Conservation (phyloP, 371 early-diverging fungal species). For the Apophysomyces variabilis region DNA sequence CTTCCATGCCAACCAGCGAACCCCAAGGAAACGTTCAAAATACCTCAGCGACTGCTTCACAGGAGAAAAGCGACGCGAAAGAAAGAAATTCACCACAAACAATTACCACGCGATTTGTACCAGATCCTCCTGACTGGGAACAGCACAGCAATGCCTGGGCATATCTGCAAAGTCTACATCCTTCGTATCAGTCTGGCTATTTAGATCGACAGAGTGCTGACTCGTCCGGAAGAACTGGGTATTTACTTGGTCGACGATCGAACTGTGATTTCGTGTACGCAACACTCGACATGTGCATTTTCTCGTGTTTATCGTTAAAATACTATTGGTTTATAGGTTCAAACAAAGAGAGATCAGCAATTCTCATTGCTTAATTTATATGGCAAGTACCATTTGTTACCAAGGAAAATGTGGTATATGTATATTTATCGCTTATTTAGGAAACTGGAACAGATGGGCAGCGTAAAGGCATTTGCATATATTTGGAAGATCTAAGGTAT, state of each 20-base stretch:
- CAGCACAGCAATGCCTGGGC: slow-evolving; percentile 52
- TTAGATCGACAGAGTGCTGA: slow-evolving; percentile 29
- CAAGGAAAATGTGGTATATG: slow-evolving; percentile 11
- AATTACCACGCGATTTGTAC: slow-evolving; percentile 7
- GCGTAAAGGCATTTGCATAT: slow-evolving; percentile 41
- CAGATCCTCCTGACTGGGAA: slow-evolving; percentile 33
- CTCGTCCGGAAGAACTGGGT: slow-evolving; percentile 54
- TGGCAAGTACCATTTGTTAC: slow-evolving; percentile 35
- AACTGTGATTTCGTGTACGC: slow-evolving; percentile 69
- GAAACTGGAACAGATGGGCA: slow-evolving; percentile 39
- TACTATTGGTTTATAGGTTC: slow-evolving; percentile 24
- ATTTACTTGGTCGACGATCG: slow-evolving; percentile 65
- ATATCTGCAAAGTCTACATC: slow-evolving; percentile 52
- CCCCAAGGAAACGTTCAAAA: background rate
- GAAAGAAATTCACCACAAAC: background rate
- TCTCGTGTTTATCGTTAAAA: slow-evolving; percentile 9
- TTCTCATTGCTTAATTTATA: slow-evolving; percentile 76
- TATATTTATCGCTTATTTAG: slow-evolving; percentile 31
- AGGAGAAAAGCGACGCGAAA: background rate
- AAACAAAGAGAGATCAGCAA: slow-evolving; percentile 64
- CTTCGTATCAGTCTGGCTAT: slow-evolving; percentile 35
- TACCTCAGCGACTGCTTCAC: background rate
- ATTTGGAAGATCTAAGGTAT: slow-evolving; percentile 51
- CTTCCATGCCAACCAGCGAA: slow-evolving; percentile 6
- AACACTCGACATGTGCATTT: background rate